phyloP scores from a whole-genome alignment of 2,329 filamentous ascomycete species.

The Ilyonectria destructans region DNA sequence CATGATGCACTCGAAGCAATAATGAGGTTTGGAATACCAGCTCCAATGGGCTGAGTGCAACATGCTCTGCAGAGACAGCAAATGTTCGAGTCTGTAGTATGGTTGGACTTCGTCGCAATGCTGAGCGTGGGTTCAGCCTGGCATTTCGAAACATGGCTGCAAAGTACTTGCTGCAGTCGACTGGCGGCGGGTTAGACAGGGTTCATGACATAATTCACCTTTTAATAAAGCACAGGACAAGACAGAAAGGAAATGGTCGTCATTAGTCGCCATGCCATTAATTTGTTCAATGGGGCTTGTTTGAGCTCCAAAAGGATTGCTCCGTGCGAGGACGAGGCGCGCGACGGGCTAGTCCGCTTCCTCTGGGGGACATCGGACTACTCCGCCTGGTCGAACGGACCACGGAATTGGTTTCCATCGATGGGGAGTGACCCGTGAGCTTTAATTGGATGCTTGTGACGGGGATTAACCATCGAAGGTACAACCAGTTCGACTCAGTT shows the following conservation, averaged over 20 bases:
- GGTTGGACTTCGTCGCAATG: neutral
- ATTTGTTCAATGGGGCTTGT: neutral
- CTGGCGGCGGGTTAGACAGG: neutral
- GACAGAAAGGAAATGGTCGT: neutral
- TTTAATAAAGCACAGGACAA: neutral
- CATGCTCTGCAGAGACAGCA: slow-evolving; percentile 18
- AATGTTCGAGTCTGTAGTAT: slow-evolving; percentile 6
- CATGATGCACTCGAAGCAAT: neutral
- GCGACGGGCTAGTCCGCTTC: neutral
- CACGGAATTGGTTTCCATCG: neutral
- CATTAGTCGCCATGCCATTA: neutral
- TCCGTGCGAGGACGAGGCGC: neutral
- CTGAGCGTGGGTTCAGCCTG: neutral
- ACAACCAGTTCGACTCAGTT: neutral
- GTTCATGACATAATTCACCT: slow-evolving; percentile 21
- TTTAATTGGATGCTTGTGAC: neutral
- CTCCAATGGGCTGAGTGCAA: slow-evolving; percentile 45
- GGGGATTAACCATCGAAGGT: neutral
- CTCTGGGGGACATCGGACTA: neutral
- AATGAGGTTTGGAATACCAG: slow-evolving; percentile 22
- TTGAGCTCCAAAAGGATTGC: neutral
- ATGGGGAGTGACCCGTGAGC: neutral
- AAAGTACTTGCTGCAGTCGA: slow-evolving; percentile 3
- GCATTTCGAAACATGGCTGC: slow-evolving; percentile 16
- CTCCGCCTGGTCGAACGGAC: neutral